These are phyloP conservation scores for Cutaneotrichosporon daszewskae DNA, from an alignment of 1,284 basidiomycete genomes.

Conservation along the genomic window DNA sequence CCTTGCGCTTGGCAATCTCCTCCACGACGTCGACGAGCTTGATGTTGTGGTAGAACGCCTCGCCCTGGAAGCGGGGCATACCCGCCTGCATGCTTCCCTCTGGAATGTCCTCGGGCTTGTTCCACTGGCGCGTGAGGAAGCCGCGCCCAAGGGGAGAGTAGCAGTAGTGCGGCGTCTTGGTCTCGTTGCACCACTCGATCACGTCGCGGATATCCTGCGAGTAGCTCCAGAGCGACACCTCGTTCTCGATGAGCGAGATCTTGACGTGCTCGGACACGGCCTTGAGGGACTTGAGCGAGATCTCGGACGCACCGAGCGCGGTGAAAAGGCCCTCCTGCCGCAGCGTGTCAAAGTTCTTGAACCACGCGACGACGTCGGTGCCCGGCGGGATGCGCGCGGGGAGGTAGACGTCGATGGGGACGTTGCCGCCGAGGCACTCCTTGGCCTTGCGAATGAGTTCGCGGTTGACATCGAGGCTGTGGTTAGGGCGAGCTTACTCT, in stretches of 20 bases:
- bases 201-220: slow-evolving; percentile 50
- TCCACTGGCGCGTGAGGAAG: slow-evolving; percentile 55
- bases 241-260: slow-evolving; percentile 55
- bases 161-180: slow-evolving; percentile 54
- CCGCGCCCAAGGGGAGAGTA: slow-evolving; percentile 61
- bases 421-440: slow-evolving; percentile 49
- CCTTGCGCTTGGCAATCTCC: slow-evolving; percentile 53
- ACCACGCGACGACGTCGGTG: slow-evolving; percentile 6
- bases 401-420: slow-evolving; percentile 51
- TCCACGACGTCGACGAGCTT: slow-evolving; percentile 53
- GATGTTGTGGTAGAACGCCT: slow-evolving; percentile 56
- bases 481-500: not conserved
- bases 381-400: slow-evolving; percentile 15
- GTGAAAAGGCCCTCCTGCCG: slow-evolving; percentile 32
- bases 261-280: not conserved
- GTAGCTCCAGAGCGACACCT: slow-evolving; percentile 54
- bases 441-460: slow-evolving; percentile 48
- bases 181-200: slow-evolving; percentile 47
- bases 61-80: slow-evolving; percentile 43
- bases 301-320: slow-evolving; percentile 32
- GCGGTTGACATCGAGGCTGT: slow-evolving; percentile 48
- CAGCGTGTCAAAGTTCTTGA: slow-evolving; percentile 15
- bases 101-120: slow-evolving; percentile 53
- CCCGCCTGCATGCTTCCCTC: slow-evolving; percentile 37
- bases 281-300: slow-evolving; percentile 11